Base-by-base conservation (phyloP, 345 rosid species). In the Firmiana major region DNA sequence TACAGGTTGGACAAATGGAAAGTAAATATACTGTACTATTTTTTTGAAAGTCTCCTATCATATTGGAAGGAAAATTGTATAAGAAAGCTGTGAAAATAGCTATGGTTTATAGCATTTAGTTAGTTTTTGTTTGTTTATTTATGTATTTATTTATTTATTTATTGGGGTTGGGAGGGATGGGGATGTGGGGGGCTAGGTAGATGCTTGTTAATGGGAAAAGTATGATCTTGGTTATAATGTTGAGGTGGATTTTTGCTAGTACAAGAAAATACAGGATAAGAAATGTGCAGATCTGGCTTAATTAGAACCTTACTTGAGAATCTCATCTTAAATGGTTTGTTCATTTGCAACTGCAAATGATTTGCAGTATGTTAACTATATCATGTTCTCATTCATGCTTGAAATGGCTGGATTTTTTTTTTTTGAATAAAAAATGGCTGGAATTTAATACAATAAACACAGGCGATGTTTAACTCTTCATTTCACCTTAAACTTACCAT, bases 361-460 rank as follows among this genome's bases (percentile, higher is more conserved):
- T 22, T 21, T 2, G 40, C 22, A 48, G 13, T 49, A 7, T 46
- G 58, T 48, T 48, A 48, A 69, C 3, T 4, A 48, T 26, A 48
- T 4, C 31, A 69, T 19, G 9, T 4, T 69, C 57, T 15, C 58
- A 28, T 69, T 48, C 38, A 69, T 16, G 1, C 58, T 28, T 46
- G 73, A 69, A 26, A 69, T 69, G 40, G 57, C 73, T 43, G 54
- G 71, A 43, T 43, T 43, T 12, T 21, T n/a, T n/a, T n/a, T n/a
- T n/a, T n/a, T n/a, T n/a, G n/a, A n/a, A n/a, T n/a, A n/a, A n/a
- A n/a, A 69, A 26, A 69, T 69, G 40, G 57, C 73, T 43, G 54
- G 71, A 43, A 67, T 43, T 12, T 21, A 21, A 31, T 68, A 13
- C 6, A 49, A 8, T 31, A 15, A 28, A 49, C 24, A 1, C 10